Base-by-base conservation (phyloP, 495 filamentous ascomycete genomes). In the Xylaria nigripes region DNA sequence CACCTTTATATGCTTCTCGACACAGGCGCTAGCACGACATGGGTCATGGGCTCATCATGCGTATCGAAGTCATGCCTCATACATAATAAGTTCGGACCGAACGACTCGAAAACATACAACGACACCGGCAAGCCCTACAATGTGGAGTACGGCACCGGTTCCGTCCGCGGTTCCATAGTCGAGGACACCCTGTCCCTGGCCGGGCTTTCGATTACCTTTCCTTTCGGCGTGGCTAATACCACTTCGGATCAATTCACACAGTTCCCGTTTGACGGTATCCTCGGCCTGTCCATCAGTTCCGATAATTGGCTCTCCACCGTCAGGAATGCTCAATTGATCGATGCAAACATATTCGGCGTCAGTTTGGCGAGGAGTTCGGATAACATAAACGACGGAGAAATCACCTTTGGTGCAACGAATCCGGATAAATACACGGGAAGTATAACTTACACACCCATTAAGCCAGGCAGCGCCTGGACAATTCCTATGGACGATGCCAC, bases 221-320 rank as follows among this genome's bases (percentile, higher is more conserved):
- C 76, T 7, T 87, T 95, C 64, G 89, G 89, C 4, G 59, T 87
- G 55, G 86, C 82, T 15, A 81, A 75, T 36, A 70, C 76, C 19
- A 84, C 84, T 13, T 83, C 83, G 4, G 66, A 80, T 46, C 80
- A 89, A 45, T 92, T 95, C 67, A 55, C 69, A 25, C 76, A 75
- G 56, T 93, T 90, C 60, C 84, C 88, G 16, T 86, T 93, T 58
- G 89, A 95, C 62, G 89, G 89, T n/a, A 93, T 95, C 45, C 68
- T 94, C 6, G 89, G 87, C 6, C 70, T 94, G n/a, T 83, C 83
- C 7, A 82, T 75, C 69, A 59, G 71, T 68, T 74, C 75, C 8
- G 76, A 82, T 25, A 84, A 79, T 1, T 81, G 90, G 59, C 77
- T 91, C 70, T 77, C 82, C 32, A 61, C 70, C 23, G 71, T 92